Base-by-base conservation (phyloP, 73 alveolate genomes). In the Paramecium sexaurelia region DNA sequence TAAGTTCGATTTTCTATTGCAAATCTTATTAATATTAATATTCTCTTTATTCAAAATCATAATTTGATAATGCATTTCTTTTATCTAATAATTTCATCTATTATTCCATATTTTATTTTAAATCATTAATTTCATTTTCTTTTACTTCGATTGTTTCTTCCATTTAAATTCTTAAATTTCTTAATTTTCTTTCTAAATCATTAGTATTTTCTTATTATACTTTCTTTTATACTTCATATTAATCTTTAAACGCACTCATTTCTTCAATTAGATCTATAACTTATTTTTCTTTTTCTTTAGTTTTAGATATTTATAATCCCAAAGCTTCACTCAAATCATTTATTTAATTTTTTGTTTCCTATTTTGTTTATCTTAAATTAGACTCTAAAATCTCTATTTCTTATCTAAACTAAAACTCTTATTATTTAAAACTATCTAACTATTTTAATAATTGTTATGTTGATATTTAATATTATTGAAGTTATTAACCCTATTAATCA, bases 31-130 rank as follows among this genome's bases (percentile, higher is more conserved):
- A 24, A 20, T 17, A 41, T 78, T 78, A 43, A 20, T 37, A 78
- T 78, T 78, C 90, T 43, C 90, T 78, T 45, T 37, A 40, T 43
- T 78, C 90, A 78, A 29, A 78, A 78, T 78, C 90, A 78, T 29
- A 78, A 22, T 37, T 11, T 20, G 90, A 39, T 5, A 78, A 45
- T 15, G 68, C 73, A 41, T 39, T 78, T 43, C 90, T 78, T 33
- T 78, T 78, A 10, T 78, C 90, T 78, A 78, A 41, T 9, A 78
- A 41, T 27, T 78, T 78, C 45, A 78, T 78, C 41, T 78, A 78
- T 78, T 78, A 43, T 13, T 78, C 90, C 90, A 78, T 78, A 19
- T 32, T 40, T 41, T 20, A 19, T 40, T 78, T 78, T 22, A 78
- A 33, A 22, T 78, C 90, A 24, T 78, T 78, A 5, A 78, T 78